A percentile compares a stretch with the other conserved stretches of the same genome.
Conservation (phyloP, 495 filamentous ascomycete species). For the Xylaria curta region DNA sequence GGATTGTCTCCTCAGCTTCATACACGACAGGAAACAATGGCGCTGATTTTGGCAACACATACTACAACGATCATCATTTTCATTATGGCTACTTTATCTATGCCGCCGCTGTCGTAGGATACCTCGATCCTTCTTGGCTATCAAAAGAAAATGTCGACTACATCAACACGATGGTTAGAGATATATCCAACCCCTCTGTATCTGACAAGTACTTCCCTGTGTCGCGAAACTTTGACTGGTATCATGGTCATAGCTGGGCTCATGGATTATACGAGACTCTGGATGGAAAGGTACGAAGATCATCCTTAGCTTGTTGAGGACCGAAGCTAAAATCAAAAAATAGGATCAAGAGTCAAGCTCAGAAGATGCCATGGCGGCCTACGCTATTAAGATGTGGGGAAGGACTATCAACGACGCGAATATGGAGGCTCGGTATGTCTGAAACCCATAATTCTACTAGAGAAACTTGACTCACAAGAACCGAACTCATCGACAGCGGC, state of each 20-base stretch:
- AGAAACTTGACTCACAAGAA: neutral
- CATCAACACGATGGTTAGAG: conserved; percentile 79
- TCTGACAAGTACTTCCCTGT: conserved; percentile 82
- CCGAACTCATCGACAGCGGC: conserved; percentile 48
- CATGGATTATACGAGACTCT: conserved; percentile 90
- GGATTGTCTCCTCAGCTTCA: conserved; percentile 79
- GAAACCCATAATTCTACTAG: neutral
- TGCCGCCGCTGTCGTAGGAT: conserved; percentile 82
- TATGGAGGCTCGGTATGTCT: conserved; percentile 74
- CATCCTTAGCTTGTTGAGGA: neutral
- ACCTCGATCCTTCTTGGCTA: conserved; percentile 81
- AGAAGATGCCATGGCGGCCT: conserved; percentile 88
- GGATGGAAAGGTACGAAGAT: conserved; percentile 71
- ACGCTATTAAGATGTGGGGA: conserved; percentile 96
- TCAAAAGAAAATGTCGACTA: conserved; percentile 69
- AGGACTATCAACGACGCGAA: conserved; percentile 71
- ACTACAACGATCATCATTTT: conserved; percentile 98
- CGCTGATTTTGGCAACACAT: conserved; percentile 80
- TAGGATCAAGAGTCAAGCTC: conserved; percentile 86
- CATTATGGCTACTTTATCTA: conserved; percentile 91
- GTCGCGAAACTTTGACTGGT: conserved; percentile 92
- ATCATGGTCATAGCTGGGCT: conserved; percentile 94
- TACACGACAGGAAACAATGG: conserved; percentile 76
- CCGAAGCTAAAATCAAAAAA: conserved; percentile 23
- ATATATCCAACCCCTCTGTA: conserved; percentile 76